Base-by-base conservation (phyloP, 306 rosid species). In the Castanospermum australe region DNA sequence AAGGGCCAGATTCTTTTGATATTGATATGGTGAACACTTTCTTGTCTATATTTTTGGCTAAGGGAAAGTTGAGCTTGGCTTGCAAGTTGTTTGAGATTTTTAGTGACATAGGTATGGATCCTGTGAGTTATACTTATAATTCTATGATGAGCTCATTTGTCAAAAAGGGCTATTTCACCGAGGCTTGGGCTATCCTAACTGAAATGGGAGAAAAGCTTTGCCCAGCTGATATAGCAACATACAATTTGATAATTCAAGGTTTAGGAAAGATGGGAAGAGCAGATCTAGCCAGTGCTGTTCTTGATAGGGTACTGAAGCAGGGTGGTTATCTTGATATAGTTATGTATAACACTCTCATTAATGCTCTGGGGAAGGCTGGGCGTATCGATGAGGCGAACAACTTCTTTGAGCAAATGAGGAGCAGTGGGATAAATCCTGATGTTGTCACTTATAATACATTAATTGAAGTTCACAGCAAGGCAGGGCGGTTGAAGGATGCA, bases 201-300 rank as follows among this genome's bases (percentile, higher is more conserved):
- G 94, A 87, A 82, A 95, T 92, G 94, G 97, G 90, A 22, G 92
- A 92, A 73, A 89, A 87, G 70, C 79, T 89, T 64, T 92, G 89
- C 73, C 90, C 96, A 0, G 75, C 95, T n/a, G 97, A 95, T 77
- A 84, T 95, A 77, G 97, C 99, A 39, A 91, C 97, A 2, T 95
- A 95, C 90, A 95, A 95, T 74, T 73, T 91, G 87, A 87, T 92
- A 66, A 87, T 94, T 77, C 99, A 94, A 91, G 93, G 97, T 76
- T 87, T 94, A 52, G 99, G 97, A 32, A 90, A 92, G 88, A 82
- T 94, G 91, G 97, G 99, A 77, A 86, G 95, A 86, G 98, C 99
- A 3, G 97, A 95, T 86, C 90, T 92, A 52, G 99, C 98, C 9
- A 87, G 93, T 77, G 75, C 92, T 81, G 90, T 95, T 72, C 90